A percentile compares a stretch with the other conserved stretches of the same genome.
Evolutionary conservation across 176 grass and related monocot species (phyloP).

Genomic region (Areca catechu): DNA sequence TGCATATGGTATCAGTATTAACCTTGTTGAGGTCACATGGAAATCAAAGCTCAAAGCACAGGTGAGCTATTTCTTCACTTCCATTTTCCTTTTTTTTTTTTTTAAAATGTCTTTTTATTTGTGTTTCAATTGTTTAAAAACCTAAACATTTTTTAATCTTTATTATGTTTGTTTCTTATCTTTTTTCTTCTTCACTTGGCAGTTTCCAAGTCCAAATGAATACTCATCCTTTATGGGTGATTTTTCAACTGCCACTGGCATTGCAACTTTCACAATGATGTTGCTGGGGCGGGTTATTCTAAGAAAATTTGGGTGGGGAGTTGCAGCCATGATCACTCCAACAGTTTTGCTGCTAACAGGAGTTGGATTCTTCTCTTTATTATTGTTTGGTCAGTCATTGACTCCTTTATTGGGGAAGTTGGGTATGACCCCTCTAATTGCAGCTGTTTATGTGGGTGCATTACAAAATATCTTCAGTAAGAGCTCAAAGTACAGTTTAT

Average conservation of each 20-base stretch:
- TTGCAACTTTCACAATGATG: slow-evolving; percentile 95
- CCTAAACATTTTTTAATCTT: neutral
- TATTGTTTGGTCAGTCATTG: slow-evolving; percentile 67
- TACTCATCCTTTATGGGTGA: slow-evolving; percentile 92
- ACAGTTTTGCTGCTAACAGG: slow-evolving; percentile 72
- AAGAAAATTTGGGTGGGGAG: slow-evolving; percentile 71
- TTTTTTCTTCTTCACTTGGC: slow-evolving; percentile 12
- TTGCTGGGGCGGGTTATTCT: slow-evolving; percentile 53
- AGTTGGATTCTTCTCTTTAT: slow-evolving; percentile 69
- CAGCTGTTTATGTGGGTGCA: slow-evolving; percentile 77
- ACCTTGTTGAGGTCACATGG: slow-evolving; percentile 90
- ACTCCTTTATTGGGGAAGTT: slow-evolving; percentile 50
- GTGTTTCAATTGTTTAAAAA: too few species aligned
- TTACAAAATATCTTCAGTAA: slow-evolving; percentile 93
- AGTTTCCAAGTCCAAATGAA: slow-evolving; percentile 88
- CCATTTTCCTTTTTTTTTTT: too few species aligned
- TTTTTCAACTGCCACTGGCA: slow-evolving; percentile 72
- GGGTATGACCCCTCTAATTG: slow-evolving; percentile 71
- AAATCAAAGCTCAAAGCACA: slow-evolving; percentile 97
- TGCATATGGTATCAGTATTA: slow-evolving; percentile 86
- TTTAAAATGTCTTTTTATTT: too few species aligned
- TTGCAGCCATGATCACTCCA: slow-evolving; percentile 73
- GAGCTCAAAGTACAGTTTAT: slow-evolving; percentile 93
- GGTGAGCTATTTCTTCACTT: slow-evolving; percentile 41
- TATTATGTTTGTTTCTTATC: neutral